Percentiles rank a stretch among this genome's conserved stretches.
phyloP scores from a whole-genome alignment of 1,139 yeast genomes.

The Spencermartinsiella ligniputridi region DNA sequence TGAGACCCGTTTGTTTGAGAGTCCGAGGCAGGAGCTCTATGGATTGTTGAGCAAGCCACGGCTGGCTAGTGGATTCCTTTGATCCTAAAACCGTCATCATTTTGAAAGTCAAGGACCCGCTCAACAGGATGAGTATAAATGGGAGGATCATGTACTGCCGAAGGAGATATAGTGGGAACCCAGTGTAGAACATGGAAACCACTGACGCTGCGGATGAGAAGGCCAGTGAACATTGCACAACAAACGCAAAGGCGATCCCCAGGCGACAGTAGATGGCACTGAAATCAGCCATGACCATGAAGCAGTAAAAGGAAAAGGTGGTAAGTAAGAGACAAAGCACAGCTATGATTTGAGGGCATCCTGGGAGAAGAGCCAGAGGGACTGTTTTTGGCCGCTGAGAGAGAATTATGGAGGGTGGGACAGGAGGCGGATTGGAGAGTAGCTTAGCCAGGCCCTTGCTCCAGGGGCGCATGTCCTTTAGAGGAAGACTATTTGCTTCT shows the following conservation, averaged over 20 bases:
- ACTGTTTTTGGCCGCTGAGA: neutral
- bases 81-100: neutral
- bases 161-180: neutral
- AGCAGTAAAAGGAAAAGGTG: neutral
- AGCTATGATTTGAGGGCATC: neutral
- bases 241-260: constrained; percentile 1
- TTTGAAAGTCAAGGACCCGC: neutral
- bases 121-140: neutral
- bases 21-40: neutral
- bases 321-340: neutral
- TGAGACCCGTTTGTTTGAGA: neutral
- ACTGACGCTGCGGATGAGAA: neutral
- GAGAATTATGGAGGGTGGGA: neutral
- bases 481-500: neutral
- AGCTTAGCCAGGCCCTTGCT: neutral
- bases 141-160: neutral
- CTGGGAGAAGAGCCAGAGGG: neutral
- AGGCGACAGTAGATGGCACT: neutral
- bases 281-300: neutral
- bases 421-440: neutral
- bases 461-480: neutral
- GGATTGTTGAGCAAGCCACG: neutral
- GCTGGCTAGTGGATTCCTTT: neutral
- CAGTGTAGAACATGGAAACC: neutral
- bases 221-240: neutral